Conservation (phyloP, 805 yeast genomes). For the Nakazawaea wyomingensis region DNA sequence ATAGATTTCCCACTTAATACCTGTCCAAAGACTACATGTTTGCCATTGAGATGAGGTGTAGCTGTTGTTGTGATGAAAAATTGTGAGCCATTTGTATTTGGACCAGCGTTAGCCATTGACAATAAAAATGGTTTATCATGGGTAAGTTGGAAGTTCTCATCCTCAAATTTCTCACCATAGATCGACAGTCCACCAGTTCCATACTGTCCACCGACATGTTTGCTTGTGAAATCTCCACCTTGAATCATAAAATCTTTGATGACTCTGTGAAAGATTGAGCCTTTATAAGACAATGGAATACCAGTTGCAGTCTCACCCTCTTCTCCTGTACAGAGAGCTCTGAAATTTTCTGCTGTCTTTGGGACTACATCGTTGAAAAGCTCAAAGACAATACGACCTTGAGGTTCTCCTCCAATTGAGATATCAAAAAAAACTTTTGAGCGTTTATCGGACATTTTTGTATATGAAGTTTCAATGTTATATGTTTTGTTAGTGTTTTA, state of each 20-base stretch:
- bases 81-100: constrained; percentile 93
- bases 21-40: constrained; percentile 95
- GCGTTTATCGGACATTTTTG: constrained; percentile 15
- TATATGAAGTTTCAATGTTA: not conserved
- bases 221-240: constrained; percentile 85
- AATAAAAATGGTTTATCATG: constrained; percentile 85
- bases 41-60: constrained; percentile 92
- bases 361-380: constrained; percentile 73
- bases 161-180: constrained; percentile 83
- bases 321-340: constrained; percentile 86
- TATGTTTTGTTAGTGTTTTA: not conserved
- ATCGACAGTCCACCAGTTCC: constrained; percentile 83
- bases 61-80: constrained; percentile 89
- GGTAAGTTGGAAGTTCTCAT: constrained; percentile 72
- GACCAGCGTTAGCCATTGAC: constrained; percentile 97
- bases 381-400: constrained; percentile 78
- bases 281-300: constrained; percentile 67
- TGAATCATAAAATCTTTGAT: constrained; percentile 89
- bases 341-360: constrained; percentile 84
- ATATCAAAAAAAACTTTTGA: constrained; percentile 75
- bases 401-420: constrained; percentile 59
- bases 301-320: constrained; percentile 62
- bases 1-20: constrained; percentile 77
- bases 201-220: constrained; percentile 29
- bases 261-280: constrained; percentile 89